Conservation (phyloP, 1,284 basidiomycete species). For the Anthracocystis panici-leucophaei region DNA sequence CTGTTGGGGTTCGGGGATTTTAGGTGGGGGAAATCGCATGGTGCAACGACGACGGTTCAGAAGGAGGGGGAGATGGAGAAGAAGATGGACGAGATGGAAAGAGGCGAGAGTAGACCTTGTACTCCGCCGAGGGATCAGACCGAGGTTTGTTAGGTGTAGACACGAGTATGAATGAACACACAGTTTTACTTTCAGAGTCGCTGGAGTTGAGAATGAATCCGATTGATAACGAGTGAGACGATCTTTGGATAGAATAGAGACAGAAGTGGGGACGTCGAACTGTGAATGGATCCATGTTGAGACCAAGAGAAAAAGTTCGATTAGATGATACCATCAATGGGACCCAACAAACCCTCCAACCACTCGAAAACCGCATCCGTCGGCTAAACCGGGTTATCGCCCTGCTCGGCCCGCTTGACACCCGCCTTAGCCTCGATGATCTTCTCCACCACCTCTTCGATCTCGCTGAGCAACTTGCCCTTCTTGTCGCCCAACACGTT, state of each 20-base stretch:
- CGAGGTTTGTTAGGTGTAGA: slow-evolving; percentile 8
- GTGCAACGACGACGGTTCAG: slow-evolving; percentile 22
- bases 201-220: too few species aligned
- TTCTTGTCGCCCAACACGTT: slow-evolving; percentile 4
- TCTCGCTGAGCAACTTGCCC: not conserved
- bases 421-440: not conserved
- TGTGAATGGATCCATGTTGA: too few species aligned
- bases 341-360: not conserved
- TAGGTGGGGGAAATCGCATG: slow-evolving; percentile 35
- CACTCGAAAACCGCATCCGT: not conserved
- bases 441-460: not conserved
- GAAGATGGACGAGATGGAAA: slow-evolving; percentile 17
- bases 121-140: slow-evolving; percentile 29
- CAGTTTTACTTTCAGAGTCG: too few species aligned
- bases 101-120: slow-evolving; percentile 9
- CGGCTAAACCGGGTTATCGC: not conserved
- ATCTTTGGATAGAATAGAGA: too few species aligned
- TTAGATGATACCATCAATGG: not conserved
- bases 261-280: too few species aligned
- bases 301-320: too few species aligned
- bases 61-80: slow-evolving; percentile 4
- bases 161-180: not conserved
- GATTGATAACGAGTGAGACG: not conserved
- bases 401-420: not conserved
- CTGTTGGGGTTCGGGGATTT: slow-evolving; percentile 37